These are phyloP conservation scores for Agrocybe praecox DNA, from an alignment of 768 basidiomycete genomes.

Conservation along the genomic window DNA sequence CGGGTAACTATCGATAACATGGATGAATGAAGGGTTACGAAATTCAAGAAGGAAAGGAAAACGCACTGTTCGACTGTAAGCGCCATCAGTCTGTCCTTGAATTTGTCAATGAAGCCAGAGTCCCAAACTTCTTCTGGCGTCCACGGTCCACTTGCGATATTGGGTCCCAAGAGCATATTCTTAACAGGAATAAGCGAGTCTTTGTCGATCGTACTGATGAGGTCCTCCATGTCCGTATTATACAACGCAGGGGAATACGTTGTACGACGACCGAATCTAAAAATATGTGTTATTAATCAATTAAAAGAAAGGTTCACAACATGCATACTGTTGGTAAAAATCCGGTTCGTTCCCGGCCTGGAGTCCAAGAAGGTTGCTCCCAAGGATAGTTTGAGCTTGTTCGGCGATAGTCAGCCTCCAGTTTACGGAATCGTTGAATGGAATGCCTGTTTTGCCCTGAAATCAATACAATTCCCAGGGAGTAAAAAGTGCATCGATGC, in stretches of 20 bases:
- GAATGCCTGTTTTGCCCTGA: slow-evolving; percentile 36
- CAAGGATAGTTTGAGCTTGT: slow-evolving; percentile 62
- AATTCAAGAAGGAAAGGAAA: background rate
- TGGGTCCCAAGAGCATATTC: slow-evolving; percentile 59
- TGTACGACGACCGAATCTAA: slow-evolving; percentile 36
- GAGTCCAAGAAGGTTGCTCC: slow-evolving; percentile 61
- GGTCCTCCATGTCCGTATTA: slow-evolving; percentile 36
- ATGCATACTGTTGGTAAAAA: slow-evolving; percentile 51
- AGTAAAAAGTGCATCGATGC: slow-evolving; percentile 5
- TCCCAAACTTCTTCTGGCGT: slow-evolving; percentile 47
- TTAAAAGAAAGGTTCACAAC: slow-evolving; percentile 3
- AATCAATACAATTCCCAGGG: background rate
- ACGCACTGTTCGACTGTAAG: slow-evolving; percentile 61
- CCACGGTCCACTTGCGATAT: slow-evolving; percentile 54
- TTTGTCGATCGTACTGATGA: slow-evolving; percentile 23
- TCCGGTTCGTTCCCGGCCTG: slow-evolving; percentile 86
- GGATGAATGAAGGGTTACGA: background rate
- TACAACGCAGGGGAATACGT: slow-evolving; percentile 46
- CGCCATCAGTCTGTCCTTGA: slow-evolving; percentile 40
- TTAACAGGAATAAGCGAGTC: slow-evolving; percentile 27
- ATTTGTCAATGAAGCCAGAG: slow-evolving; percentile 50
- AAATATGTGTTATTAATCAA: background rate
- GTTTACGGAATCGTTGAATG: slow-evolving; percentile 66
- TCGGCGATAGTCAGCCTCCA: slow-evolving; percentile 58
- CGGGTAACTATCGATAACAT: slow-evolving; percentile 31